Percentiles rank a stretch among this genome's conserved stretches.
Evolutionary conservation across 1,284 basidiomycete genomes (phyloP).

Genomic region (Cryptococcus sp.): DNA sequence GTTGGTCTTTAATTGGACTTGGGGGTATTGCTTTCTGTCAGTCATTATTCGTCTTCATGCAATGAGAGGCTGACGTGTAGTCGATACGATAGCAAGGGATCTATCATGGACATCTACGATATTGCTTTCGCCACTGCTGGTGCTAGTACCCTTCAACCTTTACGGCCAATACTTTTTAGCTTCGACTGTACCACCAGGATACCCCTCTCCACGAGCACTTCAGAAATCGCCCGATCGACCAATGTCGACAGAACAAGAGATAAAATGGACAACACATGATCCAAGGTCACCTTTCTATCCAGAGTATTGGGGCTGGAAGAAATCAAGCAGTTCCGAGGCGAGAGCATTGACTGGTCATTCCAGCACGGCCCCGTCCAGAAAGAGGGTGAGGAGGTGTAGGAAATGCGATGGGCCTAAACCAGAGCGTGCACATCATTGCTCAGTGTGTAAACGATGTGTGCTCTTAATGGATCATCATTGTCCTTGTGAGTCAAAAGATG

Average conservation of each 20-base stretch:
- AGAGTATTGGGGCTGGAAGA: slow-evolving; percentile 24
- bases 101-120: slow-evolving; percentile 53
- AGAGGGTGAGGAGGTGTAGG: slow-evolving; percentile 57
- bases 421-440: slow-evolving; percentile 93
- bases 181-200: slow-evolving; percentile 71
- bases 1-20: slow-evolving; percentile 62
- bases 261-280: slow-evolving; percentile 23
- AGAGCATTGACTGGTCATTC: slow-evolving; percentile 9
- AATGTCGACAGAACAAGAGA: slow-evolving; percentile 13
- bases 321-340: slow-evolving; percentile 22
- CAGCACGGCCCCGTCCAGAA: background rate
- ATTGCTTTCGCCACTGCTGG: slow-evolving; percentile 59
- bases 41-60: slow-evolving; percentile 38
- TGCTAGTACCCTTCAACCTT: slow-evolving; percentile 71
- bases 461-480: slow-evolving; percentile 95
- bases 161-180: slow-evolving; percentile 79
- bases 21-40: slow-evolving; percentile 78
- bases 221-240: slow-evolving; percentile 10
- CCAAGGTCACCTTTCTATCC: background rate
- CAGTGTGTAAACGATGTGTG: slow-evolving; percentile 85
- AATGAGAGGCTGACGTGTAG: slow-evolving; percentile 48
- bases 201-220: slow-evolving; percentile 47
- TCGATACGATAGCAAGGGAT: slow-evolving; percentile 62
- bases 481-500: slow-evolving; percentile 59
- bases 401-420: slow-evolving; percentile 71